These are phyloP conservation scores for Hamigera avellanea DNA, from an alignment of 495 filamentous ascomycete species.

Conservation along the genomic window DNA sequence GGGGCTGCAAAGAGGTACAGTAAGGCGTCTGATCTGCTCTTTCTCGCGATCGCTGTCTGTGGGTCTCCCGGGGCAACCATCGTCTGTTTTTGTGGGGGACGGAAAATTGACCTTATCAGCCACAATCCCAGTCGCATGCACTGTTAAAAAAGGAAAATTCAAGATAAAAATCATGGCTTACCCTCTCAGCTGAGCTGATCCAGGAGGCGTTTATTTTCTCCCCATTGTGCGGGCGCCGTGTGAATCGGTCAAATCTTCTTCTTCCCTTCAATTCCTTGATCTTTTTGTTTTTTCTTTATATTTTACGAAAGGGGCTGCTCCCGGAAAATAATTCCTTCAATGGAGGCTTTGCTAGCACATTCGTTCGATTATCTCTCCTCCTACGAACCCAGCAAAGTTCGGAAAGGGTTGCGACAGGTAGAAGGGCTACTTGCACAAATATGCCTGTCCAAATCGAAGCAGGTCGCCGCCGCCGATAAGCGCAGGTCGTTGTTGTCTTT, in stretches of 20 bases:
- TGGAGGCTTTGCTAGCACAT: constrained; percentile 87
- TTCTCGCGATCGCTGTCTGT: background rate
- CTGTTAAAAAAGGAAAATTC: no score
- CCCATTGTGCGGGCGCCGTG: constrained; percentile 3
- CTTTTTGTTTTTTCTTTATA: background rate
- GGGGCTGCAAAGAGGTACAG: no score
- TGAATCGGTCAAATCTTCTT: constrained; percentile 8
- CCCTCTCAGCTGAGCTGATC: constrained; percentile 3
- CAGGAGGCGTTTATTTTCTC: constrained; percentile 6
- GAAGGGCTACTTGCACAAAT: constrained; percentile 95
- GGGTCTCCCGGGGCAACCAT: constrained; percentile 20
- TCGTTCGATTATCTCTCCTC: constrained; percentile 96
- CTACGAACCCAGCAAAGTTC: constrained; percentile 76
- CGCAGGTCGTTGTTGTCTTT: constrained; percentile 27
- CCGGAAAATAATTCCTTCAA: constrained; percentile 28
- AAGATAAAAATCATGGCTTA: background rate
- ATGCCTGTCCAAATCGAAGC: constrained; percentile 58
- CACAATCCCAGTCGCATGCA: background rate
- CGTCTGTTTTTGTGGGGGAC: background rate
- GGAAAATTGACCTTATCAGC: constrained; percentile 15
- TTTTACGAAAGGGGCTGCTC: no score
- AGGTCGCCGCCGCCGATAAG: constrained; percentile 27
- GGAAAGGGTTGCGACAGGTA: constrained; percentile 88
- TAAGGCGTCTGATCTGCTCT: no score
- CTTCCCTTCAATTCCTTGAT: constrained; percentile 3